Evolutionary conservation across 164 flowering plant species (phyloP).

Genomic region (Hamamelis virginiana): DNA sequence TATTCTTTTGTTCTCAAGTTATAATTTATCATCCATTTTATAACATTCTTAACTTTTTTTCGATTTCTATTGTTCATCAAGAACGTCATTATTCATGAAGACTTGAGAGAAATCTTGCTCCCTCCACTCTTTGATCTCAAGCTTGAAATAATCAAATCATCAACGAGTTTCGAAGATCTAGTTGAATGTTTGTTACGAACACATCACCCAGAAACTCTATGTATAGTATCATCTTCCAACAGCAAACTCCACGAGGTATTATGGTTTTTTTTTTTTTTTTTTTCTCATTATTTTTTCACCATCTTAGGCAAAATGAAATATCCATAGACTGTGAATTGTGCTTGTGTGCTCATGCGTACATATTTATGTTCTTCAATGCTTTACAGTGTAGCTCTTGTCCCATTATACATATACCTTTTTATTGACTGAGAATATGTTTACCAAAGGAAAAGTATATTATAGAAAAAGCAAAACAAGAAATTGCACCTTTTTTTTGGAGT

Average conservation of each 20-base stretch:
- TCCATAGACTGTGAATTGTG: background rate
- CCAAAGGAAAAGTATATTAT: no score
- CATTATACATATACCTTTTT: no score
- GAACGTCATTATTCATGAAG: slow-evolving; percentile 22
- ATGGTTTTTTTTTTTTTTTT: background rate
- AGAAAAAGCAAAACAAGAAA: no score
- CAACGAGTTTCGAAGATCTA: slow-evolving; percentile 8
- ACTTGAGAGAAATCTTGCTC: slow-evolving; percentile 10
- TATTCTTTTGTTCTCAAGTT: background rate
- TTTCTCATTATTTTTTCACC: background rate
- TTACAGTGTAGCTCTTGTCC: no score
- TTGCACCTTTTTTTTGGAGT: no score
- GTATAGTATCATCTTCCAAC: slow-evolving; percentile 14
- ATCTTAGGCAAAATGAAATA: background rate
- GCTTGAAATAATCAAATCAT: slow-evolving; percentile 22
- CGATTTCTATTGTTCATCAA: background rate
- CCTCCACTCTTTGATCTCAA: slow-evolving; percentile 5
- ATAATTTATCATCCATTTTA: background rate
- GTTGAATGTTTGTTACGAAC: slow-evolving; percentile 17
- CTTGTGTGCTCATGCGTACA: no score
- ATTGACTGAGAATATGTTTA: no score
- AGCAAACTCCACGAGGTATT: slow-evolving; percentile 19
- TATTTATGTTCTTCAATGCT: background rate
- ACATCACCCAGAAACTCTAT: slow-evolving; percentile 20
- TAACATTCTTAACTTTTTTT: background rate